Evolutionary conservation across 495 filamentous ascomycete species (phyloP).

Genomic region (Aspergillus affinis): DNA sequence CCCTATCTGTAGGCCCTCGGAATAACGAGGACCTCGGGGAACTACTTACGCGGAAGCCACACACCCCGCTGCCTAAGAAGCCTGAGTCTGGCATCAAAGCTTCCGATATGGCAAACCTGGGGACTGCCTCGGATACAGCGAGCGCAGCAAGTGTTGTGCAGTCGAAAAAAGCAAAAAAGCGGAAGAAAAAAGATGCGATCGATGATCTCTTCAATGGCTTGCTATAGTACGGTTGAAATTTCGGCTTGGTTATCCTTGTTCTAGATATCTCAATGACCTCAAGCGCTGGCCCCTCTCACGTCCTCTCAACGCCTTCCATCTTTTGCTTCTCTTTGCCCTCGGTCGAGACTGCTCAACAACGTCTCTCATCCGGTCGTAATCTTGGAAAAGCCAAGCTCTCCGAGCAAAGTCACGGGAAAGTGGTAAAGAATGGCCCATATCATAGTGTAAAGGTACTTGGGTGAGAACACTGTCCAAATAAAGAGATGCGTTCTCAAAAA

Average conservation of each 20-base stretch:
- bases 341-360: not conserved
- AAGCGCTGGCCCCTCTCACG: not conserved
- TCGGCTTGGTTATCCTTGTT: not conserved
- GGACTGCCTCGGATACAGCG: slow-evolving; percentile 5
- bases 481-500: slow-evolving; percentile 85
- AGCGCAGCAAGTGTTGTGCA: slow-evolving; percentile 5
- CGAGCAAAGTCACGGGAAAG: slow-evolving; percentile 58
- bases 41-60: slow-evolving; percentile 24
- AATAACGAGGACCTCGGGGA: slow-evolving; percentile 35
- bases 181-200: slow-evolving; percentile 57
- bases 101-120: not conserved
- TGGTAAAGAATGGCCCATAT: slow-evolving; percentile 86
- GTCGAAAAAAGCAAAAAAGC: slow-evolving; percentile 37
- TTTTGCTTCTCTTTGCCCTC: not conserved
- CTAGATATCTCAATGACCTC: not conserved
- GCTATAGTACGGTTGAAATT: slow-evolving; percentile 27
- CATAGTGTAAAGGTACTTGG: slow-evolving; percentile 90
- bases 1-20: not conserved
- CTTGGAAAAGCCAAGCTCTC: not conserved
- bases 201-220: slow-evolving; percentile 62
- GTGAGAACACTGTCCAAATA: slow-evolving; percentile 98
- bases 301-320: not conserved
- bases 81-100: not conserved
- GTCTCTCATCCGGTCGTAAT: not conserved
- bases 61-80: not conserved